Percentiles rank a stretch among this genome's conserved stretches.
Conservation (phyloP, 768 basidiomycete genomes). For the Lyophyllum decastes region DNA sequence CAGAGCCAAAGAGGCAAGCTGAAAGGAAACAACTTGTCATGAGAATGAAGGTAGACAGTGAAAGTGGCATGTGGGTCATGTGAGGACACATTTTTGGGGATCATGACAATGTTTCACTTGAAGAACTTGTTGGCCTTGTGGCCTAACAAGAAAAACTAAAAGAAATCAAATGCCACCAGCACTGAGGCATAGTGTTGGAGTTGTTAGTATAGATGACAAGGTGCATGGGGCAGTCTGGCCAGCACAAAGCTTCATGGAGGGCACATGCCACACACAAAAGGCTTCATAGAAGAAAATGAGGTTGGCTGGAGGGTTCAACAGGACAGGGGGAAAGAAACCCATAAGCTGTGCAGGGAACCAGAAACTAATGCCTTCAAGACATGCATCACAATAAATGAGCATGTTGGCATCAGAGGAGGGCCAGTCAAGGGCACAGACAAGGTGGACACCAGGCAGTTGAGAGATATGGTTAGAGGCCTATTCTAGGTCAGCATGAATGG, state of each 20-base stretch:
- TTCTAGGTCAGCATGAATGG: conserved; percentile 19
- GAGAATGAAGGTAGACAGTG: no score
- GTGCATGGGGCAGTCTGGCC: neutral
- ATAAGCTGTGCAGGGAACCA: conserved; percentile 15
- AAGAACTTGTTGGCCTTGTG: no score
- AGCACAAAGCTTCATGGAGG: conserved; percentile 3
- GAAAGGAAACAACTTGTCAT: no score
- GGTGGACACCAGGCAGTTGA: conserved; percentile 14
- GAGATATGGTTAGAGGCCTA: conserved; percentile 32
- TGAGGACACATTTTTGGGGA: no score
- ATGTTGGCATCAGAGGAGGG: conserved; percentile 7
- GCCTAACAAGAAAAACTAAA: no score
- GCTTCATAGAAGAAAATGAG: conserved; percentile 29
- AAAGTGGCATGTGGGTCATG: no score
- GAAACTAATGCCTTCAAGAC: conserved; percentile 19
- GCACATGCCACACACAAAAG: conserved; percentile 19
- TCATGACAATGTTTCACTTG: no score
- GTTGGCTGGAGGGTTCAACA: neutral
- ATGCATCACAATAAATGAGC: conserved; percentile 25
- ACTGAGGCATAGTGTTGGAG: conserved; percentile 22
- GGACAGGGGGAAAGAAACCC: conserved; percentile 14
- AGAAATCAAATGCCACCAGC: no score
- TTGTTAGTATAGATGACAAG: conserved; percentile 25
- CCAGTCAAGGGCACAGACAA: conserved; percentile 23
- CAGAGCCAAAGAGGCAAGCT: no score